Evolutionary conservation across 2,329 filamentous ascomycete genomes (phyloP).

Genomic region (Colletotrichum tabaci): DNA sequence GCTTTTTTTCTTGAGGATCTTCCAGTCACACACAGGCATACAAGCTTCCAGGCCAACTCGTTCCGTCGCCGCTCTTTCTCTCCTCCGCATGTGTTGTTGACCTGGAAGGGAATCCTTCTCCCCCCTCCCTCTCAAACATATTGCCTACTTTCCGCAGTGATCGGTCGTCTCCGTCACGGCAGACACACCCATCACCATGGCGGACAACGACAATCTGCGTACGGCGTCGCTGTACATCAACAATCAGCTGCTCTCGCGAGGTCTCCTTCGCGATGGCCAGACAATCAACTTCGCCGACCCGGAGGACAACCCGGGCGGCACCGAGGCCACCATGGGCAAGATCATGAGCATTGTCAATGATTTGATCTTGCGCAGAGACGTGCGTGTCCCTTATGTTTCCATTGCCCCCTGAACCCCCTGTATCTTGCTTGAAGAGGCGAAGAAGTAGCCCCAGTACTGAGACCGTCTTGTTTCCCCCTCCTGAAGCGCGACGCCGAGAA

Average conservation of each 20-base stretch:
- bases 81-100: constrained; percentile 33
- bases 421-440: background rate
- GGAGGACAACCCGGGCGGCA: constrained; percentile 72
- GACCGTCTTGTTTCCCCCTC: constrained; percentile 15
- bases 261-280: constrained; percentile 77
- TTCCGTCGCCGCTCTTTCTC: background rate
- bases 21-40: constrained; percentile 1
- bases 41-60: constrained; percentile 13
- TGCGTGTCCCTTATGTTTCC: constrained; percentile 60
- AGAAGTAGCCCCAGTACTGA: constrained; percentile 21
- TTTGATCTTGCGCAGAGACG: constrained; percentile 89
- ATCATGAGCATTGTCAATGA: constrained; percentile 97
- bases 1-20: background rate
- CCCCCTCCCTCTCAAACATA: background rate
- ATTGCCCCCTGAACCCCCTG: background rate
- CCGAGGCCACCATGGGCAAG: constrained; percentile 81
- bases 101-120: background rate
- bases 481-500: constrained; percentile 89
- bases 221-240: constrained; percentile 81
- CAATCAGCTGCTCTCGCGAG: constrained; percentile 78
- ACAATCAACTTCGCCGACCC: constrained; percentile 87
- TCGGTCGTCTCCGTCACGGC: constrained; percentile 19
- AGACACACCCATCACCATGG: constrained; percentile 56
- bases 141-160: background rate
- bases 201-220: constrained; percentile 73